phyloP scores from a whole-genome alignment of 179 eudicot species.

The Drosera spatulata region DNA sequence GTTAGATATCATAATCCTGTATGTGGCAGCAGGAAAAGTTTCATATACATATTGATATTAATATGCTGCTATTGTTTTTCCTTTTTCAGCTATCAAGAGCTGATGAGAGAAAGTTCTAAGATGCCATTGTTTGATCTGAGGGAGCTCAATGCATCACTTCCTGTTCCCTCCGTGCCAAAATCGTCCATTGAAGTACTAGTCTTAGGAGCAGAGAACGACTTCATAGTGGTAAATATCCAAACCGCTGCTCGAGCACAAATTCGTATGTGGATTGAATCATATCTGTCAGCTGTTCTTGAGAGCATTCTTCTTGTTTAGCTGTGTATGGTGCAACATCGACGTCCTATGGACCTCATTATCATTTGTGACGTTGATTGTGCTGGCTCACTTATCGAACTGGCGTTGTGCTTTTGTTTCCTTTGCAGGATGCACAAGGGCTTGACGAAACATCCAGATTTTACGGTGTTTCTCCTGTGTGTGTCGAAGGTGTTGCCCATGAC shows the following conservation, averaged over 20 bases:
- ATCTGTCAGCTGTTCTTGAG: no score
- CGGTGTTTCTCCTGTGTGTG: conserved; percentile 53
- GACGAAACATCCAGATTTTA: conserved; percentile 73
- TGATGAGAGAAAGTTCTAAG: conserved; percentile 89
- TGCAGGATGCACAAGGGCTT: conserved; percentile 77
- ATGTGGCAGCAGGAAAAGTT: no score
- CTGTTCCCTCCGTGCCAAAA: conserved; percentile 55
- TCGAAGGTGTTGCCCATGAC: conserved; percentile 81
- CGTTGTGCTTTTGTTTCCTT: neutral
- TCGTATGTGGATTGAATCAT: neutral
- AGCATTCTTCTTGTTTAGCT: no score
- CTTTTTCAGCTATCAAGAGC: conserved; percentile 57
- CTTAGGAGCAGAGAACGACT: conserved; percentile 74
- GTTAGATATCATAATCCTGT: no score
- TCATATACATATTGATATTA: no score
- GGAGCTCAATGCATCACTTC: conserved; percentile 91
- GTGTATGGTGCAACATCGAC: no score
- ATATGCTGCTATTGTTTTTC: neutral
- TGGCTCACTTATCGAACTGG: no score
- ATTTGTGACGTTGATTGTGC: no score
- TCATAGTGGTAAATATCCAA: conserved; percentile 55
- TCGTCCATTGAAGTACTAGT: conserved; percentile 51
- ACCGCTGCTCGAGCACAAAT: neutral
- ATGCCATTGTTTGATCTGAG: conserved; percentile 85
- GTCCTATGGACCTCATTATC: no score